A percentile compares a stretch with the other conserved stretches of the same genome.
Evolutionary conservation across 2,329 filamentous ascomycete species (phyloP).

Genomic region (Alternaria atra): DNA sequence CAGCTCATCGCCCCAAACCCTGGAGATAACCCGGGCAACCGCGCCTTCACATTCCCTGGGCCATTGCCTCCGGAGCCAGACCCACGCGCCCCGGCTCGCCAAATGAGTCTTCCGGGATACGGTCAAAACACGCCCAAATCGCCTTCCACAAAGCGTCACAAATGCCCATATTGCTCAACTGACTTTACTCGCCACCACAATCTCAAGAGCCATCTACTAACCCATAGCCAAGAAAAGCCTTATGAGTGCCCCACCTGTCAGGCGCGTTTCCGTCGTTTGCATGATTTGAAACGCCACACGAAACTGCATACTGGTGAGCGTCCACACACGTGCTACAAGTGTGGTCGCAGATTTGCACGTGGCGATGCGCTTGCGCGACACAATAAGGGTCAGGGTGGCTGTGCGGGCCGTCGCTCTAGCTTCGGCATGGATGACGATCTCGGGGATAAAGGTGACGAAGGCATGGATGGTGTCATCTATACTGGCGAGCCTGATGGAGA

Average conservation of each 20-base stretch:
- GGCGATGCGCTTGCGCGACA: constrained; percentile 94
- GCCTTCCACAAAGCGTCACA: constrained; percentile 86
- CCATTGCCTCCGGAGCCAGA: constrained; percentile 60
- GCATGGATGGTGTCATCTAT: constrained; percentile 72
- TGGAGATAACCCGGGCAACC: constrained; percentile 54
- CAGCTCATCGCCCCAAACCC: constrained; percentile 49
- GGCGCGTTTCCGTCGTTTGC: constrained; percentile 88
- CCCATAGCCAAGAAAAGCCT: constrained; percentile 97
- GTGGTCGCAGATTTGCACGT: constrained; percentile 91
- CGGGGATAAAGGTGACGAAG: constrained; percentile 61
- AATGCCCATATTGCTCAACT: constrained; percentile 94
- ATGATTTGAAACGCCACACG: constrained; percentile 94
- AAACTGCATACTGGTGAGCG: constrained; percentile 97
- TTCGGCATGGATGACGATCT: constrained; percentile 81
- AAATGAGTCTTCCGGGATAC: constrained; percentile 68
- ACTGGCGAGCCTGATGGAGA: constrained; percentile 66
- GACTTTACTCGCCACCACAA: constrained; percentile 98
- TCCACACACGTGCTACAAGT: constrained; percentile 93
- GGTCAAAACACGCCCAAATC: constrained; percentile 70
- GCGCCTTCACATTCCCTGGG: constrained; percentile 71
- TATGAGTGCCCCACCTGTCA: constrained; percentile 94
- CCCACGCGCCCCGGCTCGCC: constrained; percentile 62
- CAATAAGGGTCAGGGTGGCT: constrained; percentile 94
- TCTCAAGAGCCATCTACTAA: constrained; percentile 94
- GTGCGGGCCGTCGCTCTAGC: constrained; percentile 88